Percentiles rank a stretch among this genome's conserved stretches.
Evolutionary conservation across 192 early-diverging fungal species (phyloP).

Genomic region (Cladochytrium replicatum): DNA sequence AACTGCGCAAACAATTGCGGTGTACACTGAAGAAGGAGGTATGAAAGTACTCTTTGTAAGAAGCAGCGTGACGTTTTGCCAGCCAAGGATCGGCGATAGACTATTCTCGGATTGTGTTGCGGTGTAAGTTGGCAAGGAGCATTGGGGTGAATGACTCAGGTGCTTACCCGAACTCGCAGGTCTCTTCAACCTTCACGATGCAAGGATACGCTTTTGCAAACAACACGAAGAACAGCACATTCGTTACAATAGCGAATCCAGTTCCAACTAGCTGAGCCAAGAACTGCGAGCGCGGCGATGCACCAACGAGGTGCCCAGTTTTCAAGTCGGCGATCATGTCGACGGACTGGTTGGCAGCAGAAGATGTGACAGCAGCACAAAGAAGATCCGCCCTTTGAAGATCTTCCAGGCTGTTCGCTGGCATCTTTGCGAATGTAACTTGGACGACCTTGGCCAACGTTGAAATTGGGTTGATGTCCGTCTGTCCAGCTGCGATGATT

Average conservation of each 20-base stretch:
- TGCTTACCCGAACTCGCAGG: constrained; percentile 10
- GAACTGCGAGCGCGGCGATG: constrained; percentile 71
- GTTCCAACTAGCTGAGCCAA: constrained; percentile 67
- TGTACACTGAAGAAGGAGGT: constrained; percentile 23
- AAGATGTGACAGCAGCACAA: constrained; percentile 64
- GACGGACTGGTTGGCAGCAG: constrained; percentile 48
- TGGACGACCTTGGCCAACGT: constrained; percentile 74
- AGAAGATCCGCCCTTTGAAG: constrained; percentile 57
- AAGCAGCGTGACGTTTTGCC: neutral
- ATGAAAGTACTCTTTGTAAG: constrained; percentile 6
- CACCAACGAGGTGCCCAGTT: constrained; percentile 63
- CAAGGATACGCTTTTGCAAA: constrained; percentile 51
- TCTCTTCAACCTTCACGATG: constrained; percentile 13
- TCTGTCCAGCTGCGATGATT: constrained; percentile 66
- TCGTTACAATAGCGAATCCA: constrained; percentile 46
- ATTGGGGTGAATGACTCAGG: constrained; percentile 12
- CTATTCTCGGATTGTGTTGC: neutral
- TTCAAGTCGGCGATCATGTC: constrained; percentile 66
- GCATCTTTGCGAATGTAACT: constrained; percentile 59
- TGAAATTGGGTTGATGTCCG: constrained; percentile 68
- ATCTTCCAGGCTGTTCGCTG: constrained; percentile 51
- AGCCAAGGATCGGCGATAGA: constrained; percentile 17
- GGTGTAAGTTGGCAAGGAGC: constrained; percentile 8
- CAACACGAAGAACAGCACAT: constrained; percentile 40
- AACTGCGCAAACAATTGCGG: constrained; percentile 24